Percentiles rank a stretch among this genome's conserved stretches.
Evolutionary conservation across 129 eudicot species (phyloP).

Genomic region (Helianthus tuberosus): DNA sequence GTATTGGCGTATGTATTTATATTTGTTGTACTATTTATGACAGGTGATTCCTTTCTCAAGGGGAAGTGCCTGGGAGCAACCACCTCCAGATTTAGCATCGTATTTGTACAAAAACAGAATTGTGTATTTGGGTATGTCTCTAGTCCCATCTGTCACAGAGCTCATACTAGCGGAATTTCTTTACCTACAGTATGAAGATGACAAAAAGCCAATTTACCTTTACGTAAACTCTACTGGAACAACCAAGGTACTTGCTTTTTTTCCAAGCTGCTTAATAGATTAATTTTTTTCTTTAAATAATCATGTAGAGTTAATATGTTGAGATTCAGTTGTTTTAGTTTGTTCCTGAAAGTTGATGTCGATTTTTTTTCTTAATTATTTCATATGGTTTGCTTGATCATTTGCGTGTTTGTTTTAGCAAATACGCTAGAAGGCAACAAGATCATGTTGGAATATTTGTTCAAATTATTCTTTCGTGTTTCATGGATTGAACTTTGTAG

Average conservation of each 20-base stretch:
- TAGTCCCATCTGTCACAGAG: constrained; percentile 81
- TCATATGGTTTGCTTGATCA: not conserved
- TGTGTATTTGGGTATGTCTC: constrained; percentile 88
- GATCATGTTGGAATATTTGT: not conserved
- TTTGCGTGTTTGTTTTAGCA: not conserved
- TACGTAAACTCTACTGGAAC: constrained; percentile 95
- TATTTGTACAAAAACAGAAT: constrained; percentile 72
- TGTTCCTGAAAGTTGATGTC: not conserved
- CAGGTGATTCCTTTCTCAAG: constrained; percentile 92
- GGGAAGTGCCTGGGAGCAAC: constrained; percentile 84
- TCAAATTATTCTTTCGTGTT: not conserved
- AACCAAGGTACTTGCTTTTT: constrained; percentile 63
- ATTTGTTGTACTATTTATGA: constrained; percentile 15
- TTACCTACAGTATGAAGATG: constrained; percentile 76
- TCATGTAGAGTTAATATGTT: not conserved
- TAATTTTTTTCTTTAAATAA: not conserved
- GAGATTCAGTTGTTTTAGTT: not conserved
- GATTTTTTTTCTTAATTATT: too few species aligned
- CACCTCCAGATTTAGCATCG: constrained; percentile 97
- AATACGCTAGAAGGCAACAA: not conserved
- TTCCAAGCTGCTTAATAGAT: constrained; percentile 13
- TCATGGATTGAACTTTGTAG: not conserved
- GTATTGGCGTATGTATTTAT: not conserved
- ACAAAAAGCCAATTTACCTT: constrained; percentile 79
- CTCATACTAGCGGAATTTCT: constrained; percentile 76